These are phyloP conservation scores for Capillidium heterosporum DNA, from an alignment of 371 early-diverging fungal genomes.

Conservation along the genomic window DNA sequence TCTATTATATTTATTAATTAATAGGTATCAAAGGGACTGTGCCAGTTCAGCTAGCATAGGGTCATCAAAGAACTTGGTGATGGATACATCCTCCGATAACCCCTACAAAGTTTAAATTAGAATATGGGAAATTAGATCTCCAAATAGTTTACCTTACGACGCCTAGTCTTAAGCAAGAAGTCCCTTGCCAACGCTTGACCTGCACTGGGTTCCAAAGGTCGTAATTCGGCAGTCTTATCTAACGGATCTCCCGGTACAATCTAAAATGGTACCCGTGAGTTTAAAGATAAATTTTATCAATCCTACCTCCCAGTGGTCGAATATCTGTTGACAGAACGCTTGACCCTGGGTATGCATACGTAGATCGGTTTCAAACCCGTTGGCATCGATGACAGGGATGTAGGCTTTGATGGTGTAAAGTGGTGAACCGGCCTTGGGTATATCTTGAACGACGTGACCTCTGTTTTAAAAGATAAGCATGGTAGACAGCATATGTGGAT, in stretches of 20 bases:
- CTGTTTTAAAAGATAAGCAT: slow-evolving; percentile 15
- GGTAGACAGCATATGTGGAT: background rate
- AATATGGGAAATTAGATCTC: background rate
- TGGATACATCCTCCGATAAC: slow-evolving; percentile 78
- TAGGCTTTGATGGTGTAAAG: slow-evolving; percentile 83
- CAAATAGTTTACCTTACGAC: slow-evolving; percentile 51
- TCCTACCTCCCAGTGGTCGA: slow-evolving; percentile 82
- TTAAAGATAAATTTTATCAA: slow-evolving; percentile 1
- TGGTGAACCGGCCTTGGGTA: slow-evolving; percentile 90
- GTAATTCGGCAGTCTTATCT: slow-evolving; percentile 64
- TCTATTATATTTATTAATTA: too few species aligned
- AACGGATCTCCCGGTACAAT: slow-evolving; percentile 95
- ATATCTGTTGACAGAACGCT: slow-evolving; percentile 88
- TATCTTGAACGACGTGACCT: slow-evolving; percentile 93
- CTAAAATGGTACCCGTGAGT: background rate
- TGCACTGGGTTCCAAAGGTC: slow-evolving; percentile 78
- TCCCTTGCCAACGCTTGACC: slow-evolving; percentile 82
- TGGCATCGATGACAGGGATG: slow-evolving; percentile 88
- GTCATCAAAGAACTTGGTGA: slow-evolving; percentile 91
- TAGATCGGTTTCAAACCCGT: slow-evolving; percentile 93
- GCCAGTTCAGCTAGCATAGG: slow-evolving; percentile 52
- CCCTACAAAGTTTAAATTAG: slow-evolving; percentile 16
- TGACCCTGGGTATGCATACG: slow-evolving; percentile 91
- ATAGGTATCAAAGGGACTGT: slow-evolving; percentile 11
- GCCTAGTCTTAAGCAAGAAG: slow-evolving; percentile 93